Percentiles rank a stretch among this genome's conserved stretches.
Conservation (phyloP, 1,284 basidiomycete genomes). For the Ustilago sp. region DNA sequence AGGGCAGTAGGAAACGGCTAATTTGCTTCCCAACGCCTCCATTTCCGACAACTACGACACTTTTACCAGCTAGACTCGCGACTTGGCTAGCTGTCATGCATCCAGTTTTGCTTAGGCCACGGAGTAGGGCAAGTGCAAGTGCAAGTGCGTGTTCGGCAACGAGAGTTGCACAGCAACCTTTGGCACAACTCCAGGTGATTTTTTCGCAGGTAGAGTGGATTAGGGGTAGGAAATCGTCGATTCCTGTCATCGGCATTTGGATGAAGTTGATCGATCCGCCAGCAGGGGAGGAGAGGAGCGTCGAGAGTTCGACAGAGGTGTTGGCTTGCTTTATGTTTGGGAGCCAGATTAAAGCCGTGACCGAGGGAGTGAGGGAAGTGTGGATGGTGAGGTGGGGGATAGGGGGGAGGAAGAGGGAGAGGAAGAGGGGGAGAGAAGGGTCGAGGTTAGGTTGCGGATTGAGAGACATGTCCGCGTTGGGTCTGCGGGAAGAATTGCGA, state of each 20-base stretch:
- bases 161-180: conserved; percentile 45
- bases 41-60: conserved; percentile 45
- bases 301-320: conserved; percentile 4
- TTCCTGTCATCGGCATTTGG: conserved; percentile 59
- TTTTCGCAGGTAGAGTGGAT: conserved; percentile 7
- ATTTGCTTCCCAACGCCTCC: conserved; percentile 41
- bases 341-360: conserved; percentile 25
- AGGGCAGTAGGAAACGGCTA: conserved; percentile 21
- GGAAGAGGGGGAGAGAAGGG: not conserved
- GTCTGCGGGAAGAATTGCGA: conserved; percentile 4
- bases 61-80: conserved; percentile 14
- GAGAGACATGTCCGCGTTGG: conserved; percentile 7
- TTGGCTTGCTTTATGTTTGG: conserved; percentile 22
- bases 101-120: not conserved
- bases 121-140: conserved; percentile 31
- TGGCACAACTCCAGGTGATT: conserved; percentile 50
- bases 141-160: conserved; percentile 59
- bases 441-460: not conserved
- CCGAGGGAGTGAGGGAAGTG: not conserved
- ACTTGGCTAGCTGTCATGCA: not conserved
- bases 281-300: not conserved
- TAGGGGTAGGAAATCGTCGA: conserved; percentile 39
- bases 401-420: not conserved
- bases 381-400: not conserved
- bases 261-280: conserved; percentile 29